Evolutionary conservation across 129 eudicot species (phyloP).

Genomic region (Kitagawia praeruptora): DNA sequence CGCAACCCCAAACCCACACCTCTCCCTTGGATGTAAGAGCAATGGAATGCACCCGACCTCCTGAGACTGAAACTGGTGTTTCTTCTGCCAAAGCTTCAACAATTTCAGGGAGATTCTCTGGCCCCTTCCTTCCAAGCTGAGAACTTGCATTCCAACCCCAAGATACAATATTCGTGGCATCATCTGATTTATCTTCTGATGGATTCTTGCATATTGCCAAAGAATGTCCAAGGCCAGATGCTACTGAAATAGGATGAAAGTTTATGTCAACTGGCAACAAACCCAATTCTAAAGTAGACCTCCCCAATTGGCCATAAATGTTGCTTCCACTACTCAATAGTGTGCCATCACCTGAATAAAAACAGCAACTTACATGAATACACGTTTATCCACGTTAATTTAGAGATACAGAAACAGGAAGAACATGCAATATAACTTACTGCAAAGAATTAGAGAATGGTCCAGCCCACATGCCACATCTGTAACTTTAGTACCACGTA

Average conservation of each 20-base stretch:
- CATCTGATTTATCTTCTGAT: slow-evolving; percentile 20
- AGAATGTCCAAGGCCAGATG: slow-evolving; percentile 87
- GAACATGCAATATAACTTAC: slow-evolving; percentile 33
- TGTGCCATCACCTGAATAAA: slow-evolving; percentile 63
- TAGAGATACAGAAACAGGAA: neutral
- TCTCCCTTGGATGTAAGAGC: slow-evolving; percentile 50
- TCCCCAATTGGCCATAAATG: slow-evolving; percentile 77
- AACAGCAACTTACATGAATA: neutral
- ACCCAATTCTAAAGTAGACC: slow-evolving; percentile 48
- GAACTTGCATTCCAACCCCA: slow-evolving; percentile 90
- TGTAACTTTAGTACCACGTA: slow-evolving; percentile 40
- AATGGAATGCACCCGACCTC: slow-evolving; percentile 80
- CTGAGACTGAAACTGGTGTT: slow-evolving; percentile 40
- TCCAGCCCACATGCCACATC: slow-evolving; percentile 89
- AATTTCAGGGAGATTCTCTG: slow-evolving; percentile 38
- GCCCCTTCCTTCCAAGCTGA: slow-evolving; percentile 88
- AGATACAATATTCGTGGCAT: slow-evolving; percentile 36
- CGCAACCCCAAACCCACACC: slow-evolving; percentile 87
- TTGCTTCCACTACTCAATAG: slow-evolving; percentile 90
- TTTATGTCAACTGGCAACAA: slow-evolving; percentile 47
- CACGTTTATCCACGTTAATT: neutral
- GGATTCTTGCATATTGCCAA: slow-evolving; percentile 53
- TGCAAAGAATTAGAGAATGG: slow-evolving; percentile 68
- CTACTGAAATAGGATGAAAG: slow-evolving; percentile 39
- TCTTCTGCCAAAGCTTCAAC: slow-evolving; percentile 58